Evolutionary conservation across 257 asterid species (phyloP), one percentile per base, ranked within the genome.

Genomic region (Linaria vulgaris): DNA sequence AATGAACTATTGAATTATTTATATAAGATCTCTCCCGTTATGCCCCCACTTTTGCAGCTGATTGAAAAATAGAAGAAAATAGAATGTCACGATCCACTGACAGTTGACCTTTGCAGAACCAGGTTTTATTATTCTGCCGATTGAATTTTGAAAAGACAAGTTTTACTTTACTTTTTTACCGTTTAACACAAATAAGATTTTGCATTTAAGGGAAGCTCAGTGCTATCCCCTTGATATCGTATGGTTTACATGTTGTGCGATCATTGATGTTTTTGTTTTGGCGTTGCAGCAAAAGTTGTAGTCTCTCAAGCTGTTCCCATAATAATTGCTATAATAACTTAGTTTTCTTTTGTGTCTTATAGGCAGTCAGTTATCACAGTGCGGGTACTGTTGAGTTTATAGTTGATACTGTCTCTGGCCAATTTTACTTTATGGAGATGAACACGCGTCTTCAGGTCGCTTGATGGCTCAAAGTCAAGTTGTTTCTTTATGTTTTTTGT

Each of bases 401-500:
- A 63, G 87, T 94, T 71, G 99, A 94, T 80, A 90, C 97, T 31
- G 62, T 68, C 71, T 79, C 96, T 21, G 99, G 92, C 67, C 69
- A 88, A 47, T 94, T 94, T 74, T 86, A 87, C 81, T 94, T 94
- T 76, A 94, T 94, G 99, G 99, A 94, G 97, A 94, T 94, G 99
- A 94, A 94, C 77, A 94, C 99, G 75, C 97, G 99, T 56, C 97
- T 94, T 66, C 99, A 94, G 97, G 99, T 94, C 65, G 62, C 68
- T 77, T 76, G 50, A 44, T 62, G 16, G 57, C 44, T 56, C 75
- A 57, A 60, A 49, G 56, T 46, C 63, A 46, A n/a, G 38, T 30
- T 16, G 17, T 38, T 31, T 34, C 41, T 61, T 67, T 64, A 27
- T 58, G 61, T 66, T 56, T 31, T 15, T 63, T 61, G 25, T 69